phyloP scores from a whole-genome alignment of 2,329 filamentous ascomycete species.

The Fusarium hainanense region DNA sequence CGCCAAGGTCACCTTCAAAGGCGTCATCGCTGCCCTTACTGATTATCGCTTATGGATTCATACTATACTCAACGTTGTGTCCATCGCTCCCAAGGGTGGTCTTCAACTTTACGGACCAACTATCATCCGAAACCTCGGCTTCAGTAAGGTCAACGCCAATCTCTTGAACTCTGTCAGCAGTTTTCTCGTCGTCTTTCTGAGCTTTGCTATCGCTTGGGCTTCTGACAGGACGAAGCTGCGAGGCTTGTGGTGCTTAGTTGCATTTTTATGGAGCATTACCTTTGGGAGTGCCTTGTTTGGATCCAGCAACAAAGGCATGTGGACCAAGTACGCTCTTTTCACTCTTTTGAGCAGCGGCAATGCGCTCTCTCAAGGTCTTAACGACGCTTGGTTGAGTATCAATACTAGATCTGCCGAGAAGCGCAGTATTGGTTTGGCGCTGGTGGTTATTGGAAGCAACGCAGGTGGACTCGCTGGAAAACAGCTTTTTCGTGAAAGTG shows the following conservation, averaged over 20 bases:
- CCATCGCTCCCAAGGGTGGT: slow-evolving; percentile 41
- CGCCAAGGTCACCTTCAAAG: slow-evolving; percentile 10
- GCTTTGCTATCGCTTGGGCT: slow-evolving; percentile 24
- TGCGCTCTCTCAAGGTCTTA: slow-evolving; percentile 36
- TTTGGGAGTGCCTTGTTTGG: slow-evolving; percentile 34
- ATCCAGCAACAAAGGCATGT: slow-evolving; percentile 13
- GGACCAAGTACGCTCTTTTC: slow-evolving; percentile 36
- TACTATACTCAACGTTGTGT: slow-evolving; percentile 34
- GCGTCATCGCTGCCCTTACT: slow-evolving; percentile 1
- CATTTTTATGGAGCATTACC: slow-evolving; percentile 38
- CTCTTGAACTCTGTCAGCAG: slow-evolving; percentile 40
- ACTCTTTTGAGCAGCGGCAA: slow-evolving; percentile 38
- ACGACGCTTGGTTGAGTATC: slow-evolving; percentile 43
- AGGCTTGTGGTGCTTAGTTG: slow-evolving; percentile 37
- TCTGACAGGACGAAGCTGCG: slow-evolving; percentile 36
- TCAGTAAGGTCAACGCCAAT: slow-evolving; percentile 40
- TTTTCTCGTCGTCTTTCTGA: slow-evolving; percentile 31
- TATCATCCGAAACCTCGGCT: slow-evolving; percentile 39
- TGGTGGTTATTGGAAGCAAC: slow-evolving; percentile 45
- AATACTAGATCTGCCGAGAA: slow-evolving; percentile 28
- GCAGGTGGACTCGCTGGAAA: slow-evolving; percentile 38
- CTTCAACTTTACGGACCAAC: slow-evolving; percentile 42
- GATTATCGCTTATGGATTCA: slow-evolving; percentile 39
- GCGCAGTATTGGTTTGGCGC: slow-evolving; percentile 37
- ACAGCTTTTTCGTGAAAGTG: slow-evolving; percentile 39